Conservation (phyloP, 371 early-diverging fungal genomes). For the Smittium mucronatum region DNA sequence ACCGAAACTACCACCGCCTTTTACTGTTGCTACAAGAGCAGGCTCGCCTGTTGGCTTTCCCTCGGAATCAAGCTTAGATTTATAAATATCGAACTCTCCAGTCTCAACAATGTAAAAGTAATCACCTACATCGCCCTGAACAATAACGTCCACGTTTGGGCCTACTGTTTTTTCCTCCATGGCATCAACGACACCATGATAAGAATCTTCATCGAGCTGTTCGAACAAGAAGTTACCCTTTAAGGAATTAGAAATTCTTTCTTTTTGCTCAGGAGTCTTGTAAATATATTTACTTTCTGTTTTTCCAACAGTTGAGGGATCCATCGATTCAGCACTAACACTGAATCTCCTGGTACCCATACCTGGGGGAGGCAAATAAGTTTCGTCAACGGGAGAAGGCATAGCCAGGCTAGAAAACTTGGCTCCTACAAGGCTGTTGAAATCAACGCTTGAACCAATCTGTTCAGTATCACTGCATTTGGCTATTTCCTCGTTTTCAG, state of each 20-base stretch:
- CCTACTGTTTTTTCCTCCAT: constrained; percentile 82
- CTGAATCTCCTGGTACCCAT: constrained; percentile 71
- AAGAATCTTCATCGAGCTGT: constrained; percentile 88
- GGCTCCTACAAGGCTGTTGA: background rate
- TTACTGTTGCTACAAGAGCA: constrained; percentile 60
- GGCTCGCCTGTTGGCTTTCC: constrained; percentile 20
- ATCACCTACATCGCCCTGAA: constrained; percentile 93
- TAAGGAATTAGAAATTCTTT: constrained; percentile 68
- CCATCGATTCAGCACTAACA: constrained; percentile 93
- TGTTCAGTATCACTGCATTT: background rate
- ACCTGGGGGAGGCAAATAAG: background rate
- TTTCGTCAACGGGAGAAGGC: background rate
- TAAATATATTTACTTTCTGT: constrained; percentile 73
- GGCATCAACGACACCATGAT: constrained; percentile 86
- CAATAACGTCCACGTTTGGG: constrained; percentile 67
- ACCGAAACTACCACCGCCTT: constrained; percentile 84
- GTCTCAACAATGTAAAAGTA: constrained; percentile 95
- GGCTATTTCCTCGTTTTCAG: background rate
- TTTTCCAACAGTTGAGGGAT: constrained; percentile 64
- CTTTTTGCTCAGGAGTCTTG: constrained; percentile 68
- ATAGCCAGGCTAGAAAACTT: background rate
- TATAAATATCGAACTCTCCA: constrained; percentile 87
- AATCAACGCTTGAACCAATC: background rate
- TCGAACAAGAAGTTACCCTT: constrained; percentile 85
- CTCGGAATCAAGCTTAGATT: constrained; percentile 44